phyloP scores from a whole-genome alignment of 2,329 filamentous ascomycete species.

The Colletotrichum theobromicola region DNA sequence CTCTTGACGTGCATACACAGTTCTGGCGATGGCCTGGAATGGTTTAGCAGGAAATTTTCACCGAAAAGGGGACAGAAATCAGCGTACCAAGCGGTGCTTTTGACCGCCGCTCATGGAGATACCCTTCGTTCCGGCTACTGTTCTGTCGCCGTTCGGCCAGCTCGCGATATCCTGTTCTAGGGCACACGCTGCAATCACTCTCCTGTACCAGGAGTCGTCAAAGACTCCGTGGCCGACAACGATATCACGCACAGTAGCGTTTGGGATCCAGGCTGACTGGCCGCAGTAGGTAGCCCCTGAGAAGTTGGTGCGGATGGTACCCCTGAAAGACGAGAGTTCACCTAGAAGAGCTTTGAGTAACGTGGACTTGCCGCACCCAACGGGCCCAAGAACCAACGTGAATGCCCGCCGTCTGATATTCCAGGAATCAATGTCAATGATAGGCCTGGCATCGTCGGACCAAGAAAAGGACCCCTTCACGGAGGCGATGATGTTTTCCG shows the following conservation, averaged over 20 bases:
- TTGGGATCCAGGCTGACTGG: constrained; percentile 32
- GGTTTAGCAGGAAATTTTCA: neutral
- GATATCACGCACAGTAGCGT: constrained; percentile 35
- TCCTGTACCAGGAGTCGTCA: constrained; percentile 34
- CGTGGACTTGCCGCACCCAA: constrained; percentile 41
- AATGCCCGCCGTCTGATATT: constrained; percentile 10
- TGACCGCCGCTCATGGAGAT: constrained; percentile 43
- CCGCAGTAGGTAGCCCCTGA: constrained; percentile 28
- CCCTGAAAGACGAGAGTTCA: constrained; percentile 25
- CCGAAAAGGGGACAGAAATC: fast-evolving
- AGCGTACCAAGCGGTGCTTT: constrained; percentile 31
- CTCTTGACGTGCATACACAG: constrained; percentile 30
- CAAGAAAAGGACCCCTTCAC: constrained; percentile 18
- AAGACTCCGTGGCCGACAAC: constrained; percentile 32
- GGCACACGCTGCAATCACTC: constrained; percentile 38
- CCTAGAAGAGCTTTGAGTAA: constrained; percentile 35
- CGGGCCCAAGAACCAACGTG: constrained; percentile 35
- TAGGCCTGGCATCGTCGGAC: constrained; percentile 3
- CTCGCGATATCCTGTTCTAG: constrained; percentile 32
- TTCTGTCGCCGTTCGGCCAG: constrained; percentile 36
- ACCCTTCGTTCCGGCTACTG: constrained; percentile 38
- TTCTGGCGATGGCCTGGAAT: constrained; percentile 29
- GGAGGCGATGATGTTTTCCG: neutral
- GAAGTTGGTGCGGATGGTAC: constrained; percentile 17
- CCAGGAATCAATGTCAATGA: constrained; percentile 11